phyloP scores from a whole-genome alignment of 768 basidiomycete genomes.

The Phanerodontia chrysosporium region DNA sequence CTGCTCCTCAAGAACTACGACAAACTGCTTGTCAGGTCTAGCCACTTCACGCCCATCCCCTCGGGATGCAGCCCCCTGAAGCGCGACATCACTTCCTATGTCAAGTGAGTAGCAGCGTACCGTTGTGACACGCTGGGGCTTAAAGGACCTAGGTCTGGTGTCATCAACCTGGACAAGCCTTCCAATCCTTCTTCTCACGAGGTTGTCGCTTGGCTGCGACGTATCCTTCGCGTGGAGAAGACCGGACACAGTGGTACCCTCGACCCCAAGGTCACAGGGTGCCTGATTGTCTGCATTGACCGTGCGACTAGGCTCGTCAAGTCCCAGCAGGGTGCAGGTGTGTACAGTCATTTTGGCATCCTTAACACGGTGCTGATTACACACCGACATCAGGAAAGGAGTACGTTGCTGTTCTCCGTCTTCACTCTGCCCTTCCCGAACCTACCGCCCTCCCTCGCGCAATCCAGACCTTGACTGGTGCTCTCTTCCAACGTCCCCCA shows the following conservation, averaged over 20 bases:
- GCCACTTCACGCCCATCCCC: conserved; percentile 98
- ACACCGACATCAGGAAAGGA: conserved; percentile 74
- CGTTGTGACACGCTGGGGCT: background rate
- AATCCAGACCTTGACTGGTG: conserved; percentile 94
- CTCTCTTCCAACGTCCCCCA: conserved; percentile 97
- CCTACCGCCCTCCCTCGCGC: conserved; percentile 88
- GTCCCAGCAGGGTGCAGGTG: conserved; percentile 96
- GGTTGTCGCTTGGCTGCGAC: conserved; percentile 96
- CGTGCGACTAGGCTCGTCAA: conserved; percentile 97
- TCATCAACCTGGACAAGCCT: conserved; percentile 99
- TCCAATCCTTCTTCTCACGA: conserved; percentile 99
- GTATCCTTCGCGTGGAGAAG: conserved; percentile 96
- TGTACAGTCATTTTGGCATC: conserved; percentile 18
- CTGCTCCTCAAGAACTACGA: conserved; percentile 98
- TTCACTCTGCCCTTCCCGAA: conserved; percentile 79
- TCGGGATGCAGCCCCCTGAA: conserved; percentile 92
- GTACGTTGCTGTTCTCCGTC: conserved; percentile 93
- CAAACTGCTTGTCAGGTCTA: conserved; percentile 89
- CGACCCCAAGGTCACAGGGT: conserved; percentile 98
- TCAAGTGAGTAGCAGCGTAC: conserved; percentile 55
- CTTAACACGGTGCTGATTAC: conserved; percentile 19
- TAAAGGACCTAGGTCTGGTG: conserved; percentile 67
- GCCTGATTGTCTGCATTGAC: conserved; percentile 98
- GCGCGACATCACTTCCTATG: conserved; percentile 86
- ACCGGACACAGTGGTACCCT: conserved; percentile 98